Base-by-base conservation (phyloP, 179 eudicot species). In the Beta corolliflora region DNA sequence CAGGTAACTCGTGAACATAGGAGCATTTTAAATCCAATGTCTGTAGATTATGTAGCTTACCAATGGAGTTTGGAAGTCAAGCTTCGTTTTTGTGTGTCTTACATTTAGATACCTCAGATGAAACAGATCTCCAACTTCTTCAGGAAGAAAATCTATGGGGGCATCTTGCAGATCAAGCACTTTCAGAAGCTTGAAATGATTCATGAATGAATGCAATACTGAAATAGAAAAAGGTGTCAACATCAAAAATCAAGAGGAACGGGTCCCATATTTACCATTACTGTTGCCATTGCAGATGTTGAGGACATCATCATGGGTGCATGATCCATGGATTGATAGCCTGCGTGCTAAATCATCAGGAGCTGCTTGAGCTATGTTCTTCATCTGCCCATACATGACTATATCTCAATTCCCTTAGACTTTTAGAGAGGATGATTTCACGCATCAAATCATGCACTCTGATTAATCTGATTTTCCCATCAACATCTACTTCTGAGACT, bases 21-120 rank as follows among this genome's bases (percentile, higher is more conserved):
- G 81, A 23, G 19, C 58, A 44, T 73, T 83, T 73, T 41, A 82
- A 41, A 78, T 78, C 81, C 44, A 83, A 73, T 7, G 79, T 83
- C 54, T 36, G 79, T 41, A 83, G 61, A 78, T 73, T 83, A 25
- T 23, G 56, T 31, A 83, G 23, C 75, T 73, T 83, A 16, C 85
- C 81, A 36, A 78, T 66, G 15, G 79, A 65, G 70, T 25, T 83
- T 10, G 81, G 81, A 29, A 83, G 77, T 8, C 4, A n/a, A n/a
- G 13, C 9, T 44, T 83, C 25, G 66, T 60, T n/a, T 54, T 83
- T 54, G 85, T 78, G 44, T 56, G 21, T 74, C 75, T 73, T 31
- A 78, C 21, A 64, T 50, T 78, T n/a, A 83, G 41, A 65, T 78
- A 78, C 21, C 75, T 72, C 53, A 78, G 55, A 29, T 83, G 82